Evolutionary conservation across 75 land plant genomes (phyloP).

Genomic region (Chamaecyparis obtusa): DNA sequence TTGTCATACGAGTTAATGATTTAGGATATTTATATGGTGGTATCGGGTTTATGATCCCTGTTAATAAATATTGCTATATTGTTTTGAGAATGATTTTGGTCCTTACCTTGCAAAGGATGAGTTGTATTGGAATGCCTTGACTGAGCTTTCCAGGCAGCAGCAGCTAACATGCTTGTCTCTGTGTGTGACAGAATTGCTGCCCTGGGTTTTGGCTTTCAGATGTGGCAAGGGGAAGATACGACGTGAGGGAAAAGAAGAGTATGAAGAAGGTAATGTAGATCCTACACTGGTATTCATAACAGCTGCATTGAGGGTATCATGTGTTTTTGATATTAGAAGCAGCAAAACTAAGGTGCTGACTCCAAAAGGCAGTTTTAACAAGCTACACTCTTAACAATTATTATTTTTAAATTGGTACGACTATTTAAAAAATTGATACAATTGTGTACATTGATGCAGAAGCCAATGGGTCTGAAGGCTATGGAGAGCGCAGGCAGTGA

Average conservation of each 20-base stretch:
- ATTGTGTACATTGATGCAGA: conserved; percentile 22
- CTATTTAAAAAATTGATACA: not conserved
- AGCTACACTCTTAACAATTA: no score
- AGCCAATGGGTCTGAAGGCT: conserved; percentile 53
- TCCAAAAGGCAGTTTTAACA: no score
- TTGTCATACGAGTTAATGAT: not conserved
- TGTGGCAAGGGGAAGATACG: conserved; percentile 23
- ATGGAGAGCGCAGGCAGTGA: conserved; percentile 46
- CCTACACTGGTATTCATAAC: not conserved
- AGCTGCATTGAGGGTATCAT: not conserved
- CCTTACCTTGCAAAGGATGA: not conserved
- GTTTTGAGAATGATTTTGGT: not conserved
- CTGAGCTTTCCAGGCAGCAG: not conserved
- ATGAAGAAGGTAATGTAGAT: conserved; percentile 21
- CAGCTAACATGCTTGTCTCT: not conserved
- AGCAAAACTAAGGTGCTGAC: no score
- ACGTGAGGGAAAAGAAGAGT: conserved; percentile 32
- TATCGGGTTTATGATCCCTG: not conserved
- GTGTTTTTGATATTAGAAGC: not conserved
- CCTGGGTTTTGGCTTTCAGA: conserved; percentile 31
- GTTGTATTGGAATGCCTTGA: not conserved
- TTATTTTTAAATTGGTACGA: not conserved
- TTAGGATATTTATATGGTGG: not conserved
- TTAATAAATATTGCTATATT: not conserved
- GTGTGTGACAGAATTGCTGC: conserved; percentile 19